These are phyloP conservation scores for Penicillium turbatum DNA, from an alignment of 495 filamentous ascomycete species.

Conservation along the genomic window DNA sequence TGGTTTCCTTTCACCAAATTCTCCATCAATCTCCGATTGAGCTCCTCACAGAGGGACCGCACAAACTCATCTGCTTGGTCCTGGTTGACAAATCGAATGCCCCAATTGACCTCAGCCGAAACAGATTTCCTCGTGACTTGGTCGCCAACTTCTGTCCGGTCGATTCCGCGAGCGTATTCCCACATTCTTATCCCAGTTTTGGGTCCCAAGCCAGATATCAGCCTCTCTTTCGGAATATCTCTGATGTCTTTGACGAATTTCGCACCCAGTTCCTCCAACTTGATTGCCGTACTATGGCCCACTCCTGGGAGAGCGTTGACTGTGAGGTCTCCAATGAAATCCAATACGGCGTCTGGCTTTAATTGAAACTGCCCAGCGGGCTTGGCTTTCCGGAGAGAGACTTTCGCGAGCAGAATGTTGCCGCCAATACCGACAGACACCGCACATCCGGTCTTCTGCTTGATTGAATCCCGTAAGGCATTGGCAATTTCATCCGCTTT, in stretches of 20 bases:
- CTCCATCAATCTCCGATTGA: slow-evolving; percentile 72
- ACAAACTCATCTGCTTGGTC: slow-evolving; percentile 89
- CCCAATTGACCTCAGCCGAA: slow-evolving; percentile 97
- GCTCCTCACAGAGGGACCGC: slow-evolving; percentile 71
- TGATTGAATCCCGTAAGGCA: slow-evolving; percentile 61
- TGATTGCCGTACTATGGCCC: slow-evolving; percentile 76
- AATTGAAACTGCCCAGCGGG: slow-evolving; percentile 90
- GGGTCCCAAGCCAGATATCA: slow-evolving; percentile 70
- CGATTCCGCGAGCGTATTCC: slow-evolving; percentile 88
- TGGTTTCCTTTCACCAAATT: slow-evolving; percentile 82
- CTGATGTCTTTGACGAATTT: slow-evolving; percentile 79
- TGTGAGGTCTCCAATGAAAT: slow-evolving; percentile 68
- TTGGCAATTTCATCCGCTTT: slow-evolving; percentile 72
- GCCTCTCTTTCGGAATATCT: slow-evolving; percentile 65
- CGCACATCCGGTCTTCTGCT: slow-evolving; percentile 70
- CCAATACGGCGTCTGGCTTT: slow-evolving; percentile 69
- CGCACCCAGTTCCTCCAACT: slow-evolving; percentile 80
- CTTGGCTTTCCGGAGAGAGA: slow-evolving; percentile 88
- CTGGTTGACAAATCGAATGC: slow-evolving; percentile 87
- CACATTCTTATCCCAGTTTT: slow-evolving; percentile 91
- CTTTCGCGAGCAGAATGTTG: slow-evolving; percentile 86
- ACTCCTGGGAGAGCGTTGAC: slow-evolving; percentile 85
- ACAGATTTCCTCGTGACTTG: slow-evolving; percentile 80
- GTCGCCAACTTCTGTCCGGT: slow-evolving; percentile 79
- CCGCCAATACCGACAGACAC: slow-evolving; percentile 93